Evolutionary conservation across 257 asterid genomes (phyloP), one percentile per base, ranked within the genome.

Genomic region (Scutellaria barbata): DNA sequence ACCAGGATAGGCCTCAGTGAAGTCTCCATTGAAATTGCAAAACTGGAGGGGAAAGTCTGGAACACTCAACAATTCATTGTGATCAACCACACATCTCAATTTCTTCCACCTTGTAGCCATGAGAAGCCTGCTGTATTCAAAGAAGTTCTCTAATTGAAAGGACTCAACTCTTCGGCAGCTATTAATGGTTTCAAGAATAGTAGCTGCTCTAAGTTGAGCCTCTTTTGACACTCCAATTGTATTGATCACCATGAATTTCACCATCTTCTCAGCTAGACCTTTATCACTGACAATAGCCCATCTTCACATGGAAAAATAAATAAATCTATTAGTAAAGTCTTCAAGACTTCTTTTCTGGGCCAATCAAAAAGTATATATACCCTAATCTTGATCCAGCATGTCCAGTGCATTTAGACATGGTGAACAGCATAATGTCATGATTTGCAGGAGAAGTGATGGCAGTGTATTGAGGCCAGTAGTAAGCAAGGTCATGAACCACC

Each of bases 341-440:
- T 20, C 41, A 51, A 16, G 40, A 17, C 4, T 11, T 4, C 0
- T 30, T 30, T 30, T 30, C 3, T 4, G 35, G 5, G 35, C 3
- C 3, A 30, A 3, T 30, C 2, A 22, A 22, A 22, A 1, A 0
- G 2, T 22, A 22, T 17, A 14, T 2, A 10, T 78, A 92, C 97
- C 97, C 98, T 2, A 89, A 85, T 82, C 96, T 80, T 40, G 98
- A 90, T 10, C 98, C 96, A 4, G 97, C 97, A 40, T 93, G 96
- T 1, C 98, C 96, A 0, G 90, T 81, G 83, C 85, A 85, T 77
- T 93, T 90, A 0, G 98, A 93, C 41, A 80, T 70, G 0, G 97
- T 90, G 66, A 93, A 90, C 4, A 93, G 68, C 97, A 93, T 90
- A 37, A 93, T 37, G 43, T 89, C 92, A 17, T 80, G 63, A 72